Evolutionary conservation across 805 yeast genomes (phyloP), one percentile per base, ranked within the genome.

Genomic region (Hanseniaspora lachancei): DNA sequence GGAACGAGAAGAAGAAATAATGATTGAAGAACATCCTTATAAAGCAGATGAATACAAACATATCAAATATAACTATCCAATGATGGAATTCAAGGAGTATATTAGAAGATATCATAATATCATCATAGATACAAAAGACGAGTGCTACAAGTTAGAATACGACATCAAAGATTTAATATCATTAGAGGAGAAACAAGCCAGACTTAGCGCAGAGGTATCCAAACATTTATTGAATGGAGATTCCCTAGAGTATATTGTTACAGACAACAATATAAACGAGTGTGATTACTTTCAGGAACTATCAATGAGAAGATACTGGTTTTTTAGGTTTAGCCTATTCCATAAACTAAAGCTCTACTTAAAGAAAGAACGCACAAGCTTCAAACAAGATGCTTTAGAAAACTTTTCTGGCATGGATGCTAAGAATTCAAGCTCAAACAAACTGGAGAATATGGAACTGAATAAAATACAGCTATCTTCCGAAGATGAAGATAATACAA

Each of bases 241-340:
- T 10, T 38, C 47, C 10, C 29, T 53, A 18, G 46, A 32, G 16
- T 38, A 38, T 29, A 46, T 53, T 20, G 50, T 53, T 9, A 36
- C 56, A 15, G 50, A 53, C 34, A 42, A 46, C 32, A 53, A 46
- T 32, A 24, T 53, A 10, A 53, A 27, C 12, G 56, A 53, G 23
- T 46, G 46, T 32, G 47, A 32, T 16, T 46, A 38, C n/a, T 46
- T 53, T 23, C 12, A 27, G 8, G 47, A 46, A 7, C 24, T 48
- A 2, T 42, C 42, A 7, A 43, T 43, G 36, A 46, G 36, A 38
- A 53, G 50, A 46, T 53, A 53, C 20, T 53, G 56, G 56, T 18
- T 21, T 16, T 53, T 46, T 32, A 35, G 56, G 12, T 53, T 53
- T 29, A 41, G 39, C 32, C 35, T 53, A n/a, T 46, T 53, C 21